Base-by-base conservation (phyloP, 2,329 filamentous ascomycete genomes). In the Aspergillus jensenii region DNA sequence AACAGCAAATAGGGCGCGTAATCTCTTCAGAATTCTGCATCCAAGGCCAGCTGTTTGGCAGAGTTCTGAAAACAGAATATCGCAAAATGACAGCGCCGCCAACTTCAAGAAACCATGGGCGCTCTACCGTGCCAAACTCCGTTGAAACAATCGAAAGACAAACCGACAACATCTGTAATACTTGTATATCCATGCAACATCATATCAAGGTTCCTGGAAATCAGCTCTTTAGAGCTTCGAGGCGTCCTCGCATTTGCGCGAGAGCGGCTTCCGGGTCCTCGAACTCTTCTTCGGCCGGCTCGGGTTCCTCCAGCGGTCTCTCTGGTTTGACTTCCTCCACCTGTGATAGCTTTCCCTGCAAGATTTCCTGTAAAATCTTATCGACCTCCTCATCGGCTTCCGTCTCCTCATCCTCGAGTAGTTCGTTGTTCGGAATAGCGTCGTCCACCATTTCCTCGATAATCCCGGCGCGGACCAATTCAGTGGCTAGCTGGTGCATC, bases 391-490 rank as follows among this genome's bases (percentile, higher is more conserved):
- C 87, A 74, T 91, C 88, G 6, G 87, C 90, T 67, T 93, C 90
- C 58, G 87, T 90, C 59, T 90, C 86, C 58, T 90, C 84, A 53
- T 85, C 81, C 65, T 89, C 87, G 51, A 91, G 79, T 52, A 88
- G 77, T 57, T 92, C 88, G 63, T 88, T 84, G 60, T 84, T 81
- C n/a, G 92, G 91, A 64, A 98, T 79, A 44, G 83, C 87, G 72
- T 98, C 93, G 48, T 88, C 90, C 4, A 96, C 87, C 90, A 98
- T 97, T 79, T 99, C 95, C 81, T 98, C 93, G 60, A 98, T 96
- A 64, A 99, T 93, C 15, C 93, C 95, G 2, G 95, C 93, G 79
- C 92, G 96, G 75, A 96, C 90, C 65, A 98, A 78, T 81, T 98
- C 95, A 58, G 88, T 83, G 68, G 88, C 89, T 50, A 98, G 80